Base-by-base conservation (phyloP, 805 yeast species). In the Kluyveromyces aestuarii region DNA sequence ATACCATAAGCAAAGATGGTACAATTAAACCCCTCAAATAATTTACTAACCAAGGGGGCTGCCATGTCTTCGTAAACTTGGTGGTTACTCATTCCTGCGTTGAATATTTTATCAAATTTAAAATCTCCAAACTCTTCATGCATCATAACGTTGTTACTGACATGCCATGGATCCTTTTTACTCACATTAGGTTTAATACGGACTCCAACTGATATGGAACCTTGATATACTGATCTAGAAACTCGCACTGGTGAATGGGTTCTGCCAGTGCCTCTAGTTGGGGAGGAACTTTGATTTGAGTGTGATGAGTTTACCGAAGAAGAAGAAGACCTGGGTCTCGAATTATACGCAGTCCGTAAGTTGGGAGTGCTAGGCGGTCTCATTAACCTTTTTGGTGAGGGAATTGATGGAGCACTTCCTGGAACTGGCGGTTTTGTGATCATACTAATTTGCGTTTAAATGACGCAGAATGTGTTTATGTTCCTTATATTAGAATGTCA, bases 1-100 rank as follows among this genome's bases (percentile, higher is more conserved):
- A 86, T 86, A 36, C 96, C 96, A 59, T 88, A 88, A 0, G 98
- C 97, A 63, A 91, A 88, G 0, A 90, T 80, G 0, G 96, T 89
- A 14, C 90, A 90, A 59, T 88, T 88, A 64, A 69, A 90, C 0
- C 96, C 96, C 14, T 81, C 81, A 56, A 74, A 73, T 52, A 77
- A 80, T 62, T 74, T 78, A 53, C 60, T 69, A 37, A 74, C 81
- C 64, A 75, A 74, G 36, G 72, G 79, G 55, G 60, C 73, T 44
- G 79, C 95, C 44, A 72, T 70, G 13, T 64, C 63, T 17, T 68
- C 68, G 62, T 87, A 91, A 2, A 91, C 86, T 18, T 76, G 75
- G 4, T 60, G 52, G 62, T 87, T 89, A 27, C 75, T 61, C 8
- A 70, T 61, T 2, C 68, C 57, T 0, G 84, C 80, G 10, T 76